Evolutionary conservation across 495 filamentous ascomycete species (phyloP).

Genomic region (Jackrogersella multiformis): DNA sequence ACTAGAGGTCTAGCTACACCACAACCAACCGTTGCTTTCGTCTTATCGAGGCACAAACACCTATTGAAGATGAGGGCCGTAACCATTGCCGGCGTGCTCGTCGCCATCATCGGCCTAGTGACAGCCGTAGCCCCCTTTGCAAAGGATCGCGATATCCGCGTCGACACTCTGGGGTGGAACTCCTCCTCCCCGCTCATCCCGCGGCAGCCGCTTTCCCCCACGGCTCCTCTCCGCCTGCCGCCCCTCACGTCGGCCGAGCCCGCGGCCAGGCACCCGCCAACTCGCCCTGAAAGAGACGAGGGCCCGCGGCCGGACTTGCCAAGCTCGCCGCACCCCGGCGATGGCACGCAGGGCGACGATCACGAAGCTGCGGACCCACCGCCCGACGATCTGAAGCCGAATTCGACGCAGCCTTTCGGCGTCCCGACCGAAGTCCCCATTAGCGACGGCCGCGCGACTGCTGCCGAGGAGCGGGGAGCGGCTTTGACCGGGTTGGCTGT

Average conservation of each 20-base stretch:
- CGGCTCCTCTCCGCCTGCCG: not conserved
- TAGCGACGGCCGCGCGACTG: too few relatives aligned
- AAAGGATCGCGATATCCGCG: not conserved
- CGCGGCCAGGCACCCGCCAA: not conserved
- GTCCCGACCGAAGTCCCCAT: too few relatives aligned
- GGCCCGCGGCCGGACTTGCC: not conserved
- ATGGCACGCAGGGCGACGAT: not conserved
- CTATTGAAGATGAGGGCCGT: slow-evolving; percentile 9
- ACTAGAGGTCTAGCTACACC: not conserved
- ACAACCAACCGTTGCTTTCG: not conserved
- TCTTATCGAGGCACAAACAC: not conserved
- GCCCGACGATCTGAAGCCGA: not conserved
- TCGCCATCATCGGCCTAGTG: not conserved
- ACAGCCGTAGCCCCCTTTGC: slow-evolving; percentile 1
- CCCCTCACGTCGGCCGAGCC: not conserved
- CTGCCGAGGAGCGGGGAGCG: not conserved
- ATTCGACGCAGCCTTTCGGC: not conserved
- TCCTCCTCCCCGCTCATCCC: not conserved
- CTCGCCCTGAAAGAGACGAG: not conserved
- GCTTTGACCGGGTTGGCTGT: slow-evolving; percentile 10
- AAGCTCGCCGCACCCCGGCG: not conserved
- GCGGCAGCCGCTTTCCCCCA: not conserved
- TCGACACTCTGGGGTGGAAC: slow-evolving; percentile 6
- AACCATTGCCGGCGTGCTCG: not conserved
- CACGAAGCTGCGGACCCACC: not conserved